Evolutionary conservation across 345 rosid species (phyloP).

Genomic region (Pseudoturritis turrita): DNA sequence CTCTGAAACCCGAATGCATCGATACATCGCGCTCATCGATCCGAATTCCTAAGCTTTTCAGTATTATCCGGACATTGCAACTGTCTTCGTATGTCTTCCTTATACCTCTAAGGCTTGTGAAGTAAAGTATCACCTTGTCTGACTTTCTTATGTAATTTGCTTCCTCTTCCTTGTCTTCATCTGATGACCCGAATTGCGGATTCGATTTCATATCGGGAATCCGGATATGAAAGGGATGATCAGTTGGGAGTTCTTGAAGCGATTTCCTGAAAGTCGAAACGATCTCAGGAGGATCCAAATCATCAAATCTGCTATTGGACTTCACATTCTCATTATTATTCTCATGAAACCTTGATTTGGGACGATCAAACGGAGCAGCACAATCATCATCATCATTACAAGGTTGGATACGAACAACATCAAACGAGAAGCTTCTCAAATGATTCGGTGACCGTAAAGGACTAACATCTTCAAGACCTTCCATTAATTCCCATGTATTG

Average conservation of each 20-base stretch:
- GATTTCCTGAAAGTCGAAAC: conserved; percentile 56
- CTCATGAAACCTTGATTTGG: conserved; percentile 39
- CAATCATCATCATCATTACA: not conserved
- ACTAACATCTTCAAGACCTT: conserved; percentile 67
- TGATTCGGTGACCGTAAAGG: conserved; percentile 39
- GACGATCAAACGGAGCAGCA: conserved; percentile 21
- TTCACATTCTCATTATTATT: conserved; percentile 27
- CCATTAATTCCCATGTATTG: conserved; percentile 93
- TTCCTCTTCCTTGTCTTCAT: not conserved
- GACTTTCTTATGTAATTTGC: not conserved
- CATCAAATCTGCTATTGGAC: conserved; percentile 13
- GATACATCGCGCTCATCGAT: conserved; percentile 82
- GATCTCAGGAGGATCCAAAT: conserved; percentile 60
- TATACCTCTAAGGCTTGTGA: conserved; percentile 76
- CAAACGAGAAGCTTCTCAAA: conserved; percentile 73
- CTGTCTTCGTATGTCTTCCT: conserved; percentile 82
- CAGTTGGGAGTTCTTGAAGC: conserved; percentile 44
- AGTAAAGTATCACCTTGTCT: conserved; percentile 57
- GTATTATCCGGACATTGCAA: conserved; percentile 51
- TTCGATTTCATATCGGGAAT: conserved; percentile 25
- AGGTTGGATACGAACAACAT: conserved; percentile 31
- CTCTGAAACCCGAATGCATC: conserved; percentile 79
- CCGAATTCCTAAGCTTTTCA: conserved; percentile 52
- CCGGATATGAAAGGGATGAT: conserved; percentile 50
- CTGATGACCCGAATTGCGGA: not conserved